Evolutionary conservation across 257 asterid genomes (phyloP).

Genomic region (Perilla frutescens): DNA sequence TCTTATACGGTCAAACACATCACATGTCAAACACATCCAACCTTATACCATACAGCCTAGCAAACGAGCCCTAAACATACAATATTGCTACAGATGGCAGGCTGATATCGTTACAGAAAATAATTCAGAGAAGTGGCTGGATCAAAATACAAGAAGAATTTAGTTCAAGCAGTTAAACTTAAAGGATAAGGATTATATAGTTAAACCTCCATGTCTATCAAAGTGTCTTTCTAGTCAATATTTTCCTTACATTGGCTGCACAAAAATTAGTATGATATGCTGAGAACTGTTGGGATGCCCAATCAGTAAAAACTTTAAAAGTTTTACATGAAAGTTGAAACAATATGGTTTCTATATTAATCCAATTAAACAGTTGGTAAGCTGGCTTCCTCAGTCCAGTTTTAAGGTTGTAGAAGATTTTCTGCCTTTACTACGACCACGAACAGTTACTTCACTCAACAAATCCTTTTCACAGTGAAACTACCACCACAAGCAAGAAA

Average conservation of each 20-base stretch:
- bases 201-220: too few relatives aligned
- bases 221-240: too few relatives aligned
- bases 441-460: slow-evolving; percentile 5
- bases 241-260: too few relatives aligned
- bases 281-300: too few relatives aligned
- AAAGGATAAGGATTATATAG: neutral
- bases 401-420: neutral
- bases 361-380: slow-evolving; percentile 14
- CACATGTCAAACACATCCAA: too few relatives aligned
- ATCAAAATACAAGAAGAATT: neutral
- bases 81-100: too few relatives aligned
- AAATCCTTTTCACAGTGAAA: slow-evolving; percentile 1
- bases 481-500: slow-evolving; percentile 14
- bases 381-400: slow-evolving; percentile 19
- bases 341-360: neutral
- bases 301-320: too few relatives aligned
- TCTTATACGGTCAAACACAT: too few relatives aligned
- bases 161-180: neutral
- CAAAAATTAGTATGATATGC: too few relatives aligned
- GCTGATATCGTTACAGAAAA: neutral
- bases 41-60: too few relatives aligned
- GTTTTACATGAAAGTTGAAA: neutral
- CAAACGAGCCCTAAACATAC: too few relatives aligned
- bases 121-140: slow-evolving; percentile 14
- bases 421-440: neutral